Base-by-base conservation (phyloP, 2,329 filamentous ascomycete genomes). In the Neofusicoccum kwambonambiense region DNA sequence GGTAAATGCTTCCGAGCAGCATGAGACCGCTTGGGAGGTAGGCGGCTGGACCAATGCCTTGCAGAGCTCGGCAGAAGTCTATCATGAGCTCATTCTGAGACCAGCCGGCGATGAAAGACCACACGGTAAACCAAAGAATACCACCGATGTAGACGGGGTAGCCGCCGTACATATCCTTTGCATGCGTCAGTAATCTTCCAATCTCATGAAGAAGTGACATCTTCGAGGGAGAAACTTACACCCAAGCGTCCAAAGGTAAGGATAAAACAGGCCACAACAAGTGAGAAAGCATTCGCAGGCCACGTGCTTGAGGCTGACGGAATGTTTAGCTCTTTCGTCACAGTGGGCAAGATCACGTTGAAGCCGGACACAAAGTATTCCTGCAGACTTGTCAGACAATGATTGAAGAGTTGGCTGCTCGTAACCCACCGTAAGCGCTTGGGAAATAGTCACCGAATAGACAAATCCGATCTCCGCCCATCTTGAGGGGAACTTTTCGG, bases 291-390 rank as follows among this genome's bases (percentile, higher is more conserved):
- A 22, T 77, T 83, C 0, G 83, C 79, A 1, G 83, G 83, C 83
- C 83, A 85, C 13, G 83, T 83, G 1, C 79, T 78, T 4, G 89
- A 87, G 42, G 87, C 85, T 50, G 87, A 83, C 0, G 90, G 86
- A 45, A 95, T 92, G 44, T 54, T 17, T 3, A 95, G 82, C 1
- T 86, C 82, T 11, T 76, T 72, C 11, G 86, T 80, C 3, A 95
- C 75, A 0, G 86, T 86, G 0, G 91, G 91, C 0, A 93, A 76
- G 31, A 94, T 77, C 66, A 88, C 79, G 65, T 83, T 86, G 71
- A 93, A 95, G 37, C 92, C 92, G 52, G 88, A 90, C 58, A 94
- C 85, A 72, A 89, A 90, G 76, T 89, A 93, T 78, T 93, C 90
- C 62, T 64, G n/a, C 1, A 12, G 8, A 11, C 9, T 8, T 9